Evolutionary conservation across 2,329 filamentous ascomycete species (phyloP).

Genomic region (Achaetomium macrosporum): DNA sequence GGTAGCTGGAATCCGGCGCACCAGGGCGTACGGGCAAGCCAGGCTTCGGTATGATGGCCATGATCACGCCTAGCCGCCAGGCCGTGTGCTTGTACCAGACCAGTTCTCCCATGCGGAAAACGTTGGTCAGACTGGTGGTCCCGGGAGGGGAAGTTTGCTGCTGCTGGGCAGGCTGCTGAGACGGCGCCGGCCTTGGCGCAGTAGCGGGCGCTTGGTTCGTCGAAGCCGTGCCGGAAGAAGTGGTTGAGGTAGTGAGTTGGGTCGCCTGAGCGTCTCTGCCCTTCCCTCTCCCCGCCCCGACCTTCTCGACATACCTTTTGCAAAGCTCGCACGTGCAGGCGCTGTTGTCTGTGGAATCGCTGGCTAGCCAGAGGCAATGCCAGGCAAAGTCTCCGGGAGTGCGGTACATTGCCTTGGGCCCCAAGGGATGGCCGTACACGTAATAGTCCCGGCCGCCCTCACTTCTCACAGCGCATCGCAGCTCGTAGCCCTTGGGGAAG

Average conservation of each 20-base stretch:
- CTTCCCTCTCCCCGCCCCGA: no score
- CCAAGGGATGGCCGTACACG: constrained; percentile 45
- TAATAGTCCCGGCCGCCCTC: constrained; percentile 42
- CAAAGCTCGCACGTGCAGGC: constrained; percentile 50
- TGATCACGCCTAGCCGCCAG: constrained; percentile 33
- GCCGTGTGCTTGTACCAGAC: constrained; percentile 32
- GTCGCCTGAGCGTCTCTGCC: constrained; percentile 5
- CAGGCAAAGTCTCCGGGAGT: constrained; percentile 49
- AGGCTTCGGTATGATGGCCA: constrained; percentile 19
- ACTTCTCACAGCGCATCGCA: constrained; percentile 28
- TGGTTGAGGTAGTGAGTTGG: not conserved
- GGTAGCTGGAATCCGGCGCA: constrained; percentile 16
- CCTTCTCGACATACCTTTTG: constrained; percentile 25
- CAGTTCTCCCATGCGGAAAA: constrained; percentile 32
- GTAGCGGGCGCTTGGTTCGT: not conserved
- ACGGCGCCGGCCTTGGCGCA: not conserved
- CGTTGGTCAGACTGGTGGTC: constrained; percentile 20
- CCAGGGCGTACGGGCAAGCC: constrained; percentile 6
- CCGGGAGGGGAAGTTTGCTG: constrained; percentile 15
- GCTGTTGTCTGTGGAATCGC: constrained; percentile 40
- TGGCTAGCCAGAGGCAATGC: constrained; percentile 48
- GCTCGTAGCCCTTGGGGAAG: constrained; percentile 26
- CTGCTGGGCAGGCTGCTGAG: constrained; percentile 7
- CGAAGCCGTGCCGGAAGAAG: not conserved
- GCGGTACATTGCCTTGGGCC: constrained; percentile 42